These are phyloP conservation scores for Reutealis trisperma DNA, from an alignment of 345 rosid genomes.

Conservation along the genomic window DNA sequence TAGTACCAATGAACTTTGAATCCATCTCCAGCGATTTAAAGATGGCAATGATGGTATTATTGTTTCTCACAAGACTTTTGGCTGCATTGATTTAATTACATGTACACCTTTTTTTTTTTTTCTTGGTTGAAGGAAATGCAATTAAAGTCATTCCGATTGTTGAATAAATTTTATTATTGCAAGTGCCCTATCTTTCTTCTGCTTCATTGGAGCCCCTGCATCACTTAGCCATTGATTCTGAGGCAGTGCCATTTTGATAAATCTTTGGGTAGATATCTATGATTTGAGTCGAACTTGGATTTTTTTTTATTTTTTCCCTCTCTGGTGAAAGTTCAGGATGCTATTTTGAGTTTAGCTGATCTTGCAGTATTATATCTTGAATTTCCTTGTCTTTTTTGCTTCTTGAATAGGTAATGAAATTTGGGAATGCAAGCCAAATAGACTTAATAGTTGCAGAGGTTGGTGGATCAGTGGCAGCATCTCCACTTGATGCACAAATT, in stretches of 20 bases:
- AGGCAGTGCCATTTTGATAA: background rate
- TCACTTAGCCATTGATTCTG: background rate
- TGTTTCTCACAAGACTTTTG: background rate
- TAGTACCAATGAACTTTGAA: background rate
- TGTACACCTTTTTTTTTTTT: background rate
- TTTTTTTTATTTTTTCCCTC: no score
- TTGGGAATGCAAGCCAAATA: conserved; percentile 82
- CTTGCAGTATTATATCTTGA: background rate
- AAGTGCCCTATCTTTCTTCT: background rate
- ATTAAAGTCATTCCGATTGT: background rate
- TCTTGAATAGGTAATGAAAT: conserved; percentile 74
- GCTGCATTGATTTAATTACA: background rate
- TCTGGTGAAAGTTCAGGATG: background rate
- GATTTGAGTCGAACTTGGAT: background rate
- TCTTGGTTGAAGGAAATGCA: background rate
- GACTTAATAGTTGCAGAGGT: conserved; percentile 69
- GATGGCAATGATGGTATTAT: background rate
- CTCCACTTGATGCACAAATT: conserved; percentile 77
- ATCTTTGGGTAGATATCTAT: background rate
- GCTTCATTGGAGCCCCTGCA: background rate
- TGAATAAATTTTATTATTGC: background rate
- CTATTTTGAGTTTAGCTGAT: background rate
- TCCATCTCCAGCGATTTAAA: background rate
- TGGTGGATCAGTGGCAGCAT: conserved; percentile 79
- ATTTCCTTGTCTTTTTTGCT: background rate